These are phyloP conservation scores for Aspergillus sp. DNA, from an alignment of 2,329 filamentous ascomycete species.

Conservation along the genomic window DNA sequence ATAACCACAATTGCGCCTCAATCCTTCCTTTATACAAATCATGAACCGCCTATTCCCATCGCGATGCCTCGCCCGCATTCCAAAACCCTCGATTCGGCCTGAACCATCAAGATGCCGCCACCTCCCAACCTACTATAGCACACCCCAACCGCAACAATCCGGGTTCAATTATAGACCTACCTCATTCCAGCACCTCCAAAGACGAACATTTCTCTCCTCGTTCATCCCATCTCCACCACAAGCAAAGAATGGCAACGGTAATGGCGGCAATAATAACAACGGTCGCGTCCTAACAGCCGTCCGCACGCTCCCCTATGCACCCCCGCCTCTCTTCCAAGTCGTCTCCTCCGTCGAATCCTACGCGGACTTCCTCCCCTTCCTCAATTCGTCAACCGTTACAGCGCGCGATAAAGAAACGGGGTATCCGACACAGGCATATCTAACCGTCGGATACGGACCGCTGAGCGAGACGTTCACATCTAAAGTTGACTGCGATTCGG, in stretches of 20 bases:
- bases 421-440: slow-evolving; percentile 69
- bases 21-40: not conserved
- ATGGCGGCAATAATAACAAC: slow-evolving; percentile 34
- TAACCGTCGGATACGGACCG: slow-evolving; percentile 82
- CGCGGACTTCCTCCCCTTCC: slow-evolving; percentile 87
- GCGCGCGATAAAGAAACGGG: slow-evolving; percentile 59
- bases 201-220: slow-evolving; percentile 27
- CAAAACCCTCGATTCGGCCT: not conserved
- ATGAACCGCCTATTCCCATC: slow-evolving; percentile 8
- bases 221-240: slow-evolving; percentile 30
- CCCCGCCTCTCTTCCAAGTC: slow-evolving; percentile 71
- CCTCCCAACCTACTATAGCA: not conserved
- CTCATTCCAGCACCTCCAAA: not conserved
- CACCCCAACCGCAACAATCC: not conserved
- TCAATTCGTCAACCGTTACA: slow-evolving; percentile 73
- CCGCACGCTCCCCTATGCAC: slow-evolving; percentile 74
- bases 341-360: slow-evolving; percentile 89
- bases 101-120: not conserved
- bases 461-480: slow-evolving; percentile 83
- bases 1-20: slow-evolving; percentile 1
- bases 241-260: slow-evolving; percentile 14
- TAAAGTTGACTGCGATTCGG: slow-evolving; percentile 73
- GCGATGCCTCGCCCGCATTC: slow-evolving; percentile 1
- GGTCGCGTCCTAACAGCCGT: slow-evolving; percentile 70
- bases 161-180: not conserved